Percentiles rank a stretch among this genome's conserved stretches.
Evolutionary conservation across 345 rosid species (phyloP).

Genomic region (Abelmoschus esculentus): DNA sequence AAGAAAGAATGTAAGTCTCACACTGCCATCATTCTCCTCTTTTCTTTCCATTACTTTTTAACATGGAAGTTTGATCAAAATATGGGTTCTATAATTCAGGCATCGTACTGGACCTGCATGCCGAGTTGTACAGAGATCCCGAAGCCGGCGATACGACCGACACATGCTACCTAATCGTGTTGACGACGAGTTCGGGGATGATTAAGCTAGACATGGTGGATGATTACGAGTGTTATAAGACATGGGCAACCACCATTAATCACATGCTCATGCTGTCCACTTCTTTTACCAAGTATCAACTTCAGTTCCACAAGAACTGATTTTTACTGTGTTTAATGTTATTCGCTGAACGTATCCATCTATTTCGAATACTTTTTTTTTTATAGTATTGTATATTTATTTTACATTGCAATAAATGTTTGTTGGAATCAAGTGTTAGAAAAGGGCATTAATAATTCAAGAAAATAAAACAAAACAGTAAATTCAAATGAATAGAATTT

Average conservation of each 20-base stretch:
- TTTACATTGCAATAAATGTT: slow-evolving; percentile 2
- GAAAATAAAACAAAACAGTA: too few relatives aligned
- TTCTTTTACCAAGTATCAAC: slow-evolving; percentile 42
- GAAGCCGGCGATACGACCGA: slow-evolving; percentile 33
- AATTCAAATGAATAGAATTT: too few relatives aligned
- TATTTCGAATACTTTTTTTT: background rate
- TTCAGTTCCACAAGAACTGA: slow-evolving; percentile 39
- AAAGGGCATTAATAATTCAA: too few relatives aligned
- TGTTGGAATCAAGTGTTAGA: background rate
- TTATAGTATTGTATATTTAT: slow-evolving; percentile 12
- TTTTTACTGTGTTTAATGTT: background rate
- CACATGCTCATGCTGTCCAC: slow-evolving; percentile 63
- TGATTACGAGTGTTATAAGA: slow-evolving; percentile 56
- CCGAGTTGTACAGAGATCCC: slow-evolving; percentile 53
- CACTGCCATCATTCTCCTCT: background rate
- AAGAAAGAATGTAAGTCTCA: slow-evolving; percentile 52
- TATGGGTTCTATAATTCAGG: slow-evolving; percentile 27
- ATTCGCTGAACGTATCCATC: background rate
- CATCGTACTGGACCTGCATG: slow-evolving; percentile 55
- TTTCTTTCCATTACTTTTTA: background rate
- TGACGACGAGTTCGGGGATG: slow-evolving; percentile 53
- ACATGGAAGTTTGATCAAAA: slow-evolving; percentile 2
- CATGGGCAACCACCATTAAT: slow-evolving; percentile 62
- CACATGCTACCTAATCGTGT: slow-evolving; percentile 61
- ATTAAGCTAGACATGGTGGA: slow-evolving; percentile 81